Evolutionary conservation across 176 grass and related monocot species (phyloP).

Genomic region (Phoenix dactylifera): DNA sequence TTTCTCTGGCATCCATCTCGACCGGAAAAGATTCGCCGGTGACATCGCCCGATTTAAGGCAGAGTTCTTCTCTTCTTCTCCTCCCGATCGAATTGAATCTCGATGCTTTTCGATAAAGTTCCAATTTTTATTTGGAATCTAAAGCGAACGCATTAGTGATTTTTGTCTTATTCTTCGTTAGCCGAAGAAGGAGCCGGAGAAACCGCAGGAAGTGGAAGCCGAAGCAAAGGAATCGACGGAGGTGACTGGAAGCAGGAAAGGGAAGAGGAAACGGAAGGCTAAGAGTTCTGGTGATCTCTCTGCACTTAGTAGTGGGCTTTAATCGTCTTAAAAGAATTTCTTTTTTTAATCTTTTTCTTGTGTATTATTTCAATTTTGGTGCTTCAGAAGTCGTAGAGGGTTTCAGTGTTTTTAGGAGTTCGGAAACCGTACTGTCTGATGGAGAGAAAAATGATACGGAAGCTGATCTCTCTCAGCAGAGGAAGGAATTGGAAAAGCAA

Average conservation of each 20-base stretch:
- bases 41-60: slow-evolving; percentile 59
- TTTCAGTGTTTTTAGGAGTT: slow-evolving; percentile 74
- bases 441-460: slow-evolving; percentile 21
- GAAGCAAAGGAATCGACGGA: not conserved
- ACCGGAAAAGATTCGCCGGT: slow-evolving; percentile 59
- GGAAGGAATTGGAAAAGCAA: slow-evolving; percentile 60
- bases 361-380: not conserved
- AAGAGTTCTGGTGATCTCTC: slow-evolving; percentile 16
- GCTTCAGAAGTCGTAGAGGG: slow-evolving; percentile 49
- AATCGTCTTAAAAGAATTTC: not conserved
- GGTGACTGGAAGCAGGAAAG: slow-evolving; percentile 6
- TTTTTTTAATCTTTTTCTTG: slow-evolving; percentile 1
- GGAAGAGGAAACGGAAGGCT: slow-evolving; percentile 47
- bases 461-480: slow-evolving; percentile 18
- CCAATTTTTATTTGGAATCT: no score
- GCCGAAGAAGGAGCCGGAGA: not conserved
- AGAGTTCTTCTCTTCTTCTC: not conserved
- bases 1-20: slow-evolving; percentile 61
- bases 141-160: not conserved
- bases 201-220: not conserved
- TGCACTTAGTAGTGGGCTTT: slow-evolving; percentile 3
- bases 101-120: not conserved
- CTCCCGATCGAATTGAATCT: not conserved
- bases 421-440: slow-evolving; percentile 20
- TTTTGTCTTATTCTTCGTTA: not conserved